Evolutionary conservation across 805 yeast genomes (phyloP), one percentile per base, ranked within the genome.

Genomic region (Limtongozyma cylindracea): DNA sequence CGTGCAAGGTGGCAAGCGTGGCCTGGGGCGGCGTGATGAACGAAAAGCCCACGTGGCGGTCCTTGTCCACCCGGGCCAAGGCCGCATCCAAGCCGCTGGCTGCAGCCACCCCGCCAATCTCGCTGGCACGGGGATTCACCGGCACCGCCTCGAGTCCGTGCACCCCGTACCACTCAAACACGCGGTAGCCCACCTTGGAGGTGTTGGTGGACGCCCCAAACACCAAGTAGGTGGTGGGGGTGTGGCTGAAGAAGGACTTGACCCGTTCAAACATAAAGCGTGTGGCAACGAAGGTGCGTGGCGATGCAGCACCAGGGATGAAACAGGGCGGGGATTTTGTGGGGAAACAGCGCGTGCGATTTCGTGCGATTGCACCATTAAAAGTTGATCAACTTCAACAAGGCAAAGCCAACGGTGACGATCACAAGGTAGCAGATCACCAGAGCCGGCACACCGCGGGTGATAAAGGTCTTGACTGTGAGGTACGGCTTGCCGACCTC

Each of bases 401-500:
- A 46, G 3, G 62, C 49, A 38, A 64, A 88, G 0, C 96, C 98
- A 12, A 88, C 51, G 3, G 84, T 64, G 6, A 77, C 62, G 20
- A 82, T 63, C 13, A 71, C 61, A 3, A 56, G 24, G 36, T 78
- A 84, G 17, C 80, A 68, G 26, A 78, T 50, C 3, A 84, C 26
- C 16, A 92, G 73, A 13, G 84, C 59, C 7, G 94, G 93, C 6
- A 84, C 78, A 39, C 98, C 98, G 27, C 91, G 58, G 8, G 73
- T 69, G 20, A 88, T 77, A 37, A 88, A 88, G 16, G 74, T 73
- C 10, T 66, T 60, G 10, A 82, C 96, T 1, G 80, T 71, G 34
- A 88, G 49, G 38, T 88, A 88, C 11, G 91, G 78, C 25, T 71
- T 70, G 7, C 96, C 96, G 19, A 82, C 59, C 35, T 77, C 93